Conservation (phyloP, 1,139 yeast species). For the Wickerhamomyces sp. region DNA sequence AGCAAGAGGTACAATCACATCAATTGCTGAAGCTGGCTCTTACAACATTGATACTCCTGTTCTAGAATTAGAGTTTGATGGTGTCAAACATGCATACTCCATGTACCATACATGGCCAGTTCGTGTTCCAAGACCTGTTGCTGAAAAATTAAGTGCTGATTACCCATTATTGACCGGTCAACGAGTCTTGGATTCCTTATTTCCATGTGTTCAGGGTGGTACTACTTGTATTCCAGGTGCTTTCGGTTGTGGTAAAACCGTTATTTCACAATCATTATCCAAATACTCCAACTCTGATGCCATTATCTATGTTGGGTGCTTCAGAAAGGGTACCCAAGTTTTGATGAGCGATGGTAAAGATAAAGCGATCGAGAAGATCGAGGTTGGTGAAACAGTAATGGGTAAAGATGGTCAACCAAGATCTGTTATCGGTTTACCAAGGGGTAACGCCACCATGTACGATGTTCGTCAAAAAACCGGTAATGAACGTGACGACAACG, state of each 20-base stretch:
- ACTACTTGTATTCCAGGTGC: constrained; percentile 99
- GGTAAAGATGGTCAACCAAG: too few species aligned
- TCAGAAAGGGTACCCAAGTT: too few species aligned
- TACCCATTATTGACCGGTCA: constrained; percentile 96
- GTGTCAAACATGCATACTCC: constrained; percentile 71
- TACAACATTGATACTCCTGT: constrained; percentile 86
- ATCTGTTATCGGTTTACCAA: too few species aligned
- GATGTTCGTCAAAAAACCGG: too few species aligned
- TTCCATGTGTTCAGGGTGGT: constrained; percentile 99
- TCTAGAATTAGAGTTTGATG: constrained; percentile 92
- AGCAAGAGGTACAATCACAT: constrained; percentile 94
- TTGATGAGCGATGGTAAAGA: too few species aligned
- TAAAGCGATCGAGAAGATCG: too few species aligned
- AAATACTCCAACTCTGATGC: constrained; percentile 96
- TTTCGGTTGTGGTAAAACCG: constrained; percentile 99
- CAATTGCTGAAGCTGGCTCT: constrained; percentile 84
- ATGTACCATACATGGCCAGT: constrained; percentile 99
- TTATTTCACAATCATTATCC: constrained; percentile 94
- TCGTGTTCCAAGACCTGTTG: constrained; percentile 98
- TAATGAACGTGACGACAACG: too few species aligned
- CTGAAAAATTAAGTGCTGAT: constrained; percentile 88
- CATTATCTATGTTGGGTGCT: constrained; percentile 81
- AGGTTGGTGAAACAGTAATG: too few species aligned
- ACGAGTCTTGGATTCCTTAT: constrained; percentile 94
- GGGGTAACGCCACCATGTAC: too few species aligned